Percentiles rank a stretch among this genome's conserved stretches.
phyloP scores from a whole-genome alignment of 176 grass and related monocot species.

The Oryza meridionalis region DNA sequence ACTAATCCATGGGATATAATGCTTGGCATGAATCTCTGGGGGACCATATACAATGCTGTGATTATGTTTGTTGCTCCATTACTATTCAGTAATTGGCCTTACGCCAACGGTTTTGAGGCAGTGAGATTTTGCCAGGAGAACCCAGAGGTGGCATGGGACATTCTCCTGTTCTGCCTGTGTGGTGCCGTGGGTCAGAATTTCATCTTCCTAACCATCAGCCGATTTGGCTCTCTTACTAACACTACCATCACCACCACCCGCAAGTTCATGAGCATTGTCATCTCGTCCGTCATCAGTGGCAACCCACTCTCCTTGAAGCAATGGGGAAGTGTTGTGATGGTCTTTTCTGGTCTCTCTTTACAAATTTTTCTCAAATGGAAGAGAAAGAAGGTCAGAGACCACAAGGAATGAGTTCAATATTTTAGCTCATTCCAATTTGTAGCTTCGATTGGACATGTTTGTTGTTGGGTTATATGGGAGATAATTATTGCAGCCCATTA shows the following conservation, averaged over 20 bases:
- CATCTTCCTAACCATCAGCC: slow-evolving; percentile 98
- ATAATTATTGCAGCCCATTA: slow-evolving; percentile 30
- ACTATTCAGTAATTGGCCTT: slow-evolving; percentile 71
- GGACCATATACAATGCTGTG: slow-evolving; percentile 81
- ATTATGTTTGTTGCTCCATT: slow-evolving; percentile 83
- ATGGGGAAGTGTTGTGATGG: slow-evolving; percentile 77
- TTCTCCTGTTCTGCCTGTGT: slow-evolving; percentile 84
- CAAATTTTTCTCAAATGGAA: slow-evolving; percentile 90
- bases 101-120: slow-evolving; percentile 83
- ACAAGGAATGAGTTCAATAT: slow-evolving; percentile 45
- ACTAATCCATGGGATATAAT: slow-evolving; percentile 98
- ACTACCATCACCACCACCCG: slow-evolving; percentile 96
- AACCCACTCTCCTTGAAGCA: slow-evolving; percentile 75
- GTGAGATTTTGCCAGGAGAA: slow-evolving; percentile 76
- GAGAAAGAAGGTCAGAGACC: slow-evolving; percentile 64
- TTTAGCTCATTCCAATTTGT: slow-evolving; percentile 24
- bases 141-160: slow-evolving; percentile 95
- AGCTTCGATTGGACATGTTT: slow-evolving; percentile 31
- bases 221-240: slow-evolving; percentile 92
- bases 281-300: slow-evolving; percentile 83
- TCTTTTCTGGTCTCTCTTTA: slow-evolving; percentile 65
- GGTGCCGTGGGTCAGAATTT: slow-evolving; percentile 91
- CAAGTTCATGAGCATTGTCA: slow-evolving; percentile 92
- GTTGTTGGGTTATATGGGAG: slow-evolving; percentile 23
- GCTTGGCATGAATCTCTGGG: slow-evolving; percentile 99